Percentiles rank a stretch among this genome's conserved stretches.
phyloP scores from a whole-genome alignment of 2,329 filamentous ascomycete genomes.

The Didymella keratinophila region DNA sequence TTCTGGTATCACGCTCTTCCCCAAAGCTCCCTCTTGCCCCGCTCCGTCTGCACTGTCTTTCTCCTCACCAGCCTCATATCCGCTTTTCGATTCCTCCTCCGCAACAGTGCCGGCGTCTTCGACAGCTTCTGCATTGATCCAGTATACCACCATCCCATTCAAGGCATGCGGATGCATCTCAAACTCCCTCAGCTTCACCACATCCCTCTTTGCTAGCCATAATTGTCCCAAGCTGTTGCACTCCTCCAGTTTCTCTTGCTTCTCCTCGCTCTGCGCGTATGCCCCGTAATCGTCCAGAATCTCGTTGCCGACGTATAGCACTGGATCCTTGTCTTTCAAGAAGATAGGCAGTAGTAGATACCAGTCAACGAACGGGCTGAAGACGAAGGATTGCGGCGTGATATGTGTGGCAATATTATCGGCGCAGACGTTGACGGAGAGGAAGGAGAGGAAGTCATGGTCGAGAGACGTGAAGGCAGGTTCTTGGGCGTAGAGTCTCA shows the following conservation, averaged over 20 bases:
- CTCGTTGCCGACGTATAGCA: conserved; percentile 49
- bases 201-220: conserved; percentile 32
- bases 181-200: conserved; percentile 35
- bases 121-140: conserved; percentile 5
- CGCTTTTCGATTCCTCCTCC: background rate
- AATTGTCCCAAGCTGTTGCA: conserved; percentile 41
- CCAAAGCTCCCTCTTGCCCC: background rate
- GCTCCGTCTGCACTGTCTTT: background rate
- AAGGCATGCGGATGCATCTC: conserved; percentile 43
- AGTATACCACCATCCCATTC: conserved; percentile 46
- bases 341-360: conserved; percentile 44
- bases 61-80: background rate
- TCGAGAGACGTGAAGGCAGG: conserved; percentile 48
- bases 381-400: conserved; percentile 36
- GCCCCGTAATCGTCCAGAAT: conserved; percentile 41
- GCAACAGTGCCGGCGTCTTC: background rate
- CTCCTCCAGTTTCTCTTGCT: conserved; percentile 33
- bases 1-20: background rate
- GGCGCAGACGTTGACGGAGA: conserved; percentile 31
- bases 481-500: conserved; percentile 45
- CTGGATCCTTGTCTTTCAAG: conserved; percentile 39
- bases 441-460: conserved; percentile 33
- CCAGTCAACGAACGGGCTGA: conserved; percentile 51
- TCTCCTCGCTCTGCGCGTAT: conserved; percentile 37
- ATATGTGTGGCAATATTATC: conserved; percentile 34